Evolutionary conservation across 139 green algal species (phyloP).

Genomic region (Spirogloea muscicola): DNA sequence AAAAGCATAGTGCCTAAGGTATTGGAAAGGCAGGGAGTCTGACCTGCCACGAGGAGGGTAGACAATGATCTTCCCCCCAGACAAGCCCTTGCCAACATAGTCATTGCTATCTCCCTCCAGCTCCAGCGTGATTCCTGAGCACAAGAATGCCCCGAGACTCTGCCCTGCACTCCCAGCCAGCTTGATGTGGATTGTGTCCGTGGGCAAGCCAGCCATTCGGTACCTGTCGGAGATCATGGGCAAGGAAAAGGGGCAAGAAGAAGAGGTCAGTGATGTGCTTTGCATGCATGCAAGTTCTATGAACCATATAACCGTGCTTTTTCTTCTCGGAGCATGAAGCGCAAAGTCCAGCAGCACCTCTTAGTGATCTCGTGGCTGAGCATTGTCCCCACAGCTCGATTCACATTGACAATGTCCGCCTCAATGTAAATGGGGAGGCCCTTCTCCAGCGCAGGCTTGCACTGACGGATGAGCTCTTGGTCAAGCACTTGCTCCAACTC

Average conservation of each 20-base stretch:
- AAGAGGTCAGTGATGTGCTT: too few species aligned
- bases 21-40: too few species aligned
- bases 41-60: conserved; percentile 27
- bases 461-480: conserved; percentile 70
- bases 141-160: conserved; percentile 78
- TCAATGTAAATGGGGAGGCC: conserved; percentile 67
- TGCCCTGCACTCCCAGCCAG: conserved; percentile 85
- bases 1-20: too few species aligned
- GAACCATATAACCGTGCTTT: too few species aligned
- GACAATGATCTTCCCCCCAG: conserved; percentile 39
- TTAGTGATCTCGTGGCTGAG: conserved; percentile 66
- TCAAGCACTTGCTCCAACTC: conserved; percentile 78
- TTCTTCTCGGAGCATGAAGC: too few species aligned
- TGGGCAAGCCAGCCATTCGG: conserved; percentile 64
- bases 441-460: conserved; percentile 61
- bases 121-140: conserved; percentile 75
- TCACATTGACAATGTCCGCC: conserved; percentile 69
- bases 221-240: too few species aligned
- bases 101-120: conserved; percentile 92
- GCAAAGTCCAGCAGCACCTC: too few species aligned
- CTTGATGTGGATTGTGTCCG: conserved; percentile 83
- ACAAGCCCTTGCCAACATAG: conserved; percentile 89
- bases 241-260: too few species aligned
- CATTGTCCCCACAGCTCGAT: conserved; percentile 82
- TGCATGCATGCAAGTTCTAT: too few species aligned